phyloP scores from a whole-genome alignment of 169 alveolate genomes.

The Theileria sp. region DNA sequence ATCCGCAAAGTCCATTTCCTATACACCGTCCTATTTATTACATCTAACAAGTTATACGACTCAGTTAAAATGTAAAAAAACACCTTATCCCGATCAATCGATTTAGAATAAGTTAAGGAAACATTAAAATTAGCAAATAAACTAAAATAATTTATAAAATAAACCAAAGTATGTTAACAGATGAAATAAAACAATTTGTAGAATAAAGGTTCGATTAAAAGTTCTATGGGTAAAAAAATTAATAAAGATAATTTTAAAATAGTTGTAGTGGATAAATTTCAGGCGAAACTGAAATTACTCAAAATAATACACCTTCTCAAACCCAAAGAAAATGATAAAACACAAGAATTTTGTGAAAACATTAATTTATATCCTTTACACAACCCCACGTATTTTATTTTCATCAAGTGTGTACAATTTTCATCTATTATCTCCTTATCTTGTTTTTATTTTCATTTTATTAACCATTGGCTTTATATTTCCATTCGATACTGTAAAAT shows the following conservation, averaged over 20 bases:
- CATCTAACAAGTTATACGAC: neutral
- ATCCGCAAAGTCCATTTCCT: slow-evolving; percentile 62
- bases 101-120: neutral
- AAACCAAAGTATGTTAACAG: neutral
- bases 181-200: neutral
- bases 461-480: neutral
- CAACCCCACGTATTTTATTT: slow-evolving; percentile 3
- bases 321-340: neutral
- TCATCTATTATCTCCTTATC: neutral
- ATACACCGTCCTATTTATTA: slow-evolving; percentile 1
- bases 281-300: neutral
- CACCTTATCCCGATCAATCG: neutral
- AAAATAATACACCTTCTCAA: neutral
- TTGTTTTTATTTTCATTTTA: neutral
- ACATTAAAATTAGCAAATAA: neutral
- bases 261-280: neutral
- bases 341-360: neutral
- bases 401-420: slow-evolving; percentile 5
- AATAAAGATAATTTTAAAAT: too few species aligned
- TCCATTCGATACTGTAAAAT: neutral
- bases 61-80: neutral
- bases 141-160: too few species aligned
- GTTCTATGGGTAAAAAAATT: neutral
- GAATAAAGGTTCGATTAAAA: neutral
- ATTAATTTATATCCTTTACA: neutral